A percentile compares a stretch with the other conserved stretches of the same genome.
Evolutionary conservation across 2,329 filamentous ascomycete species (phyloP).

Genomic region (Cercospora canescens): DNA sequence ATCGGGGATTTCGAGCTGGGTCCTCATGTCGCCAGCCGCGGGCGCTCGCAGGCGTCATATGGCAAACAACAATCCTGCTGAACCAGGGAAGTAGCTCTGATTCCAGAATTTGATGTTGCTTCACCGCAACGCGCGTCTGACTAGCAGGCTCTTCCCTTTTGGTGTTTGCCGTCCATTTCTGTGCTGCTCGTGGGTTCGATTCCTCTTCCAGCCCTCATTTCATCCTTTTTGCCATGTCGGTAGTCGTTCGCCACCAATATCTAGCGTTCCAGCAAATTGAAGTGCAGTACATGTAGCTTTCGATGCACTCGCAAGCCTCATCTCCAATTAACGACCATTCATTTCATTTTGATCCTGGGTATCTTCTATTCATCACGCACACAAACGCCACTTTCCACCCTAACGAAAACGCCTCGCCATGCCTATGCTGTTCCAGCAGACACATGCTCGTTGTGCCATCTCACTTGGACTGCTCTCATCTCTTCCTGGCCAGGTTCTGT

Average conservation of each 20-base stretch:
- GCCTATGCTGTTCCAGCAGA: not conserved
- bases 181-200: slow-evolving; percentile 1
- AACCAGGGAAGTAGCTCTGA: not conserved
- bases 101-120: not conserved
- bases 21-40: not conserved
- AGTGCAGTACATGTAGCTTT: not conserved
- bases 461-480: not conserved
- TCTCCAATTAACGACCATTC: not conserved
- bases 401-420: not conserved
- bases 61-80: not conserved
- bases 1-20: not conserved
- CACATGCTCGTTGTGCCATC: not conserved
- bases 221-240: not conserved
- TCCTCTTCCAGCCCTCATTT: not conserved
- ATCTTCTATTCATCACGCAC: not conserved
- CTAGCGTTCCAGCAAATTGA: too few species aligned
- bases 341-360: not conserved
- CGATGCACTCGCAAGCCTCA: not conserved
- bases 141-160: slow-evolving; percentile 1
- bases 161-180: not conserved
- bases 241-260: too few species aligned
- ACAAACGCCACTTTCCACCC: not conserved
- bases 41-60: not conserved
- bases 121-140: not conserved
- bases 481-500: not conserved